These are phyloP conservation scores for Aureobasidium vineae DNA, from an alignment of 2,329 filamentous ascomycete genomes.

Conservation along the genomic window DNA sequence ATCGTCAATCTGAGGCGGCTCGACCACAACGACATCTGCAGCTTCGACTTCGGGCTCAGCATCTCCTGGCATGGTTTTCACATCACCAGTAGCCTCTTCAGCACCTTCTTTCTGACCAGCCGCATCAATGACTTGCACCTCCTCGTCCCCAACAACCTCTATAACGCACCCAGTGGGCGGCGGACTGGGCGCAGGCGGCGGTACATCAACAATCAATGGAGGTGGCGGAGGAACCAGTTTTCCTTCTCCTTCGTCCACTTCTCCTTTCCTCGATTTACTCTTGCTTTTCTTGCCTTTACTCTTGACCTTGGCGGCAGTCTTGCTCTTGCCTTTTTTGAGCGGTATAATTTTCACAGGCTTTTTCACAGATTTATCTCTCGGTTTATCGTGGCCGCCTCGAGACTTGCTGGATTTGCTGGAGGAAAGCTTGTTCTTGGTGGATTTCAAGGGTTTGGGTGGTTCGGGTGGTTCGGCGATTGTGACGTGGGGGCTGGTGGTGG, in stretches of 20 bases:
- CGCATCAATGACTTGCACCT: neutral
- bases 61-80: neutral
- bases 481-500: neutral
- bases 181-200: constrained; percentile 4
- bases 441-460: neutral
- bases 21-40: too few species aligned
- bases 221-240: neutral
- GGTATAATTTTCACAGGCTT: neutral
- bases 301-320: neutral
- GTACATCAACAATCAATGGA: neutral
- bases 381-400: neutral
- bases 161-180: neutral
- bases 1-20: neutral
- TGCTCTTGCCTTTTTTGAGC: neutral
- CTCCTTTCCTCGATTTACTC: neutral
- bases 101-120: neutral
- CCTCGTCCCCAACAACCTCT: neutral
- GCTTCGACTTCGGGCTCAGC: neutral
- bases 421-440: neutral
- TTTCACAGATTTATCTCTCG: neutral
- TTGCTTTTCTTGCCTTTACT: neutral
- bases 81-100: neutral
- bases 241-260: neutral
- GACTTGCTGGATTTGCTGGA: neutral
- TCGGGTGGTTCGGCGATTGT: neutral